Base-by-base conservation (phyloP, 2,329 filamentous ascomycete species). In the Hypoxylon sp. region DNA sequence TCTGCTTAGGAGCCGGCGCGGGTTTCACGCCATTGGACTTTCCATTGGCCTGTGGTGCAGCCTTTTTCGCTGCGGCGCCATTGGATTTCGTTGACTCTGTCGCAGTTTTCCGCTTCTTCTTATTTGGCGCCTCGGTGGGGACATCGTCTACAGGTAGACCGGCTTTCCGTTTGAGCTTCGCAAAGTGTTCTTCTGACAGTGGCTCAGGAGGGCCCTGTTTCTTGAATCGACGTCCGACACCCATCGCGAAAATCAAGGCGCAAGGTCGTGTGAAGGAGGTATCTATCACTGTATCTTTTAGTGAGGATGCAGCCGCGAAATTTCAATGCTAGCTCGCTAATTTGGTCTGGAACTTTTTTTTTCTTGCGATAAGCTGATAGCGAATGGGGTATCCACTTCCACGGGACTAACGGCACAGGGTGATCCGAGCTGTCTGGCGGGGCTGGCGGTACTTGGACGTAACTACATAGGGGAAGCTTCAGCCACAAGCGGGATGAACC, bases 201-300 rank as follows among this genome's bases (percentile, higher is more conserved):
- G 91, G 86, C 75, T 91, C 88, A 57, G 96, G 96, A 70, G 91
- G 85, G 60, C 94, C 95, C 87, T 98, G 96, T 82, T 97, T 97
- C 80, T 94, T 92, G 90, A 97, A 96, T 75, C 94, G 93, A 78
- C 94, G 91, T 79, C 94, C 92, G 68, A 89, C 88, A 84, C 93
- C 94, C 94, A 97, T 97, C 76, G 78, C 88, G 77, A 43, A 32
- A 46, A 39, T 37, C 62, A 34, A 12, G 39, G 23, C 6, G 11
- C 29, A 47, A 27, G 19, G 45, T 34, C 39, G 52, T 65, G 62
- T 50, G 67, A 63, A 57, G 53, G 57, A 59, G n/a, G n/a, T n/a
- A n/a, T n/a, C n/a, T 66, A 63, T 71, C 55, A 53, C 41, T 60
- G 46, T 67, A 58, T 43, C 37, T 58, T 58, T 53, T 34, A 54